Percentiles rank a stretch among this genome's conserved stretches.
These are phyloP conservation scores for Closterium sp. DNA, from an alignment of 139 green algal species.

Conservation along the genomic window DNA sequence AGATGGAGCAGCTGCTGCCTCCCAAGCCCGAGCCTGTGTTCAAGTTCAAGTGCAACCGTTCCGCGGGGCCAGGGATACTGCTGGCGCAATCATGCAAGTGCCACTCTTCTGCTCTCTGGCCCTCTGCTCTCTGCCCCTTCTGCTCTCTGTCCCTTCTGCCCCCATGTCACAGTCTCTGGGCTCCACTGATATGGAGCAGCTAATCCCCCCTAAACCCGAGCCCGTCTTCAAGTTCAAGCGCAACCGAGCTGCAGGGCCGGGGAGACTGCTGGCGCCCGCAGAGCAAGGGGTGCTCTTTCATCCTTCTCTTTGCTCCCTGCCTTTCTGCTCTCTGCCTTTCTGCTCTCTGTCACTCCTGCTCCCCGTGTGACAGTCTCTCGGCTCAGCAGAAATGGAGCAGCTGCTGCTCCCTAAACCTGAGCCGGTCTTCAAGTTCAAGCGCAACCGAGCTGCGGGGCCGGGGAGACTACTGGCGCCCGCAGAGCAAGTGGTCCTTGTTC, in stretches of 20 bases:
- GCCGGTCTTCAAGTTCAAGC: conserved; percentile 24
- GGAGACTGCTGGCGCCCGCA: not conserved
- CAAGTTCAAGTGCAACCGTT: conserved; percentile 19
- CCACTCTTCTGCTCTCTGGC: too few relatives aligned
- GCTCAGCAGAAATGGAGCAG: not conserved
- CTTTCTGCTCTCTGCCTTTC: too few relatives aligned
- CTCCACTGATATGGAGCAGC: not conserved
- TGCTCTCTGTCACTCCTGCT: not conserved
- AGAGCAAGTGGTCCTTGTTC: too few relatives aligned
- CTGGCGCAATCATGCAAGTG: too few relatives aligned
- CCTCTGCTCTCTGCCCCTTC: too few relatives aligned
- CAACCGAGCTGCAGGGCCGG: too few relatives aligned
- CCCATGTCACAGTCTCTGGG: not conserved
- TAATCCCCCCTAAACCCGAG: not conserved
- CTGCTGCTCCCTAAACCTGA: not conserved
- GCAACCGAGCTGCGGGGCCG: not conserved
- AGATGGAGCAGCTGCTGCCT: conserved; percentile 7
- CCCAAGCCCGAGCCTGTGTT: conserved; percentile 14
- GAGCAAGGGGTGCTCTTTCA: too few relatives aligned
- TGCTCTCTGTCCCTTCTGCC: not conserved
- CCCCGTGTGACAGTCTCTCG: not conserved
- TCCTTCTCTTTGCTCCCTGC: too few relatives aligned
- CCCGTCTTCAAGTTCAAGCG: too few relatives aligned
- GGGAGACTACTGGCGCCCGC: not conserved
- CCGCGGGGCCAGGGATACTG: too few relatives aligned